A percentile compares a stretch with the other conserved stretches of the same genome.
These are phyloP conservation scores for Candida orba DNA, from an alignment of 805 yeast genomes.

Conservation along the genomic window DNA sequence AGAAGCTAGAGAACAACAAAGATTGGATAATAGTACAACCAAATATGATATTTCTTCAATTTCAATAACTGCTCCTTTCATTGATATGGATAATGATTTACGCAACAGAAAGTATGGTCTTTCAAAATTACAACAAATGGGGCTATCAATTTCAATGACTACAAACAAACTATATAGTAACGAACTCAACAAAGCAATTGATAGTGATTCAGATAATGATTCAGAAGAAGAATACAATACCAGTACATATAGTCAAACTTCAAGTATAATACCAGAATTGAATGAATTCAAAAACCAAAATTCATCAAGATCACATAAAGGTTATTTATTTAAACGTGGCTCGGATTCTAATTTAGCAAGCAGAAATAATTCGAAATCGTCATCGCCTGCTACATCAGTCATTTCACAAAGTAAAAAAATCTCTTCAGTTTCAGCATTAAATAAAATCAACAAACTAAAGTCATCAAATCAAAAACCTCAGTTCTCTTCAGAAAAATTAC, in stretches of 20 bases:
- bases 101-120: slow-evolving; percentile 31
- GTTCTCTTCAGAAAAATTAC: slow-evolving; percentile 66
- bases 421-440: slow-evolving; percentile 7
- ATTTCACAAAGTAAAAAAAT: background rate
- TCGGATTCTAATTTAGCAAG: background rate
- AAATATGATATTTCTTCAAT: slow-evolving; percentile 29
- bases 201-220: slow-evolving; percentile 25
- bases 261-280: background rate
- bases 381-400: background rate
- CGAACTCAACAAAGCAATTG: slow-evolving; percentile 19
- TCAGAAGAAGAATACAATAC: slow-evolving; percentile 19
- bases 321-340: background rate
- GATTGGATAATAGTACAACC: slow-evolving; percentile 9
- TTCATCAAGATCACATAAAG: background rate
- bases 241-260: slow-evolving; percentile 13
- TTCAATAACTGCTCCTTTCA: slow-evolving; percentile 25
- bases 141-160: slow-evolving; percentile 73
- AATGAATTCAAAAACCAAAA: background rate
- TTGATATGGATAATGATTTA: slow-evolving; percentile 16
- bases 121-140: slow-evolving; percentile 66
- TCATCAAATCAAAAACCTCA: slow-evolving; percentile 39
- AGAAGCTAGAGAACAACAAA: slow-evolving; percentile 42
- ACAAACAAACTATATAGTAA: slow-evolving; percentile 41
- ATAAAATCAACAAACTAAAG: slow-evolving; percentile 12
- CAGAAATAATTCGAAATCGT: background rate